These are phyloP conservation scores for Linnemannia hyalina DNA, from an alignment of 192 early-diverging fungal species.

Conservation along the genomic window DNA sequence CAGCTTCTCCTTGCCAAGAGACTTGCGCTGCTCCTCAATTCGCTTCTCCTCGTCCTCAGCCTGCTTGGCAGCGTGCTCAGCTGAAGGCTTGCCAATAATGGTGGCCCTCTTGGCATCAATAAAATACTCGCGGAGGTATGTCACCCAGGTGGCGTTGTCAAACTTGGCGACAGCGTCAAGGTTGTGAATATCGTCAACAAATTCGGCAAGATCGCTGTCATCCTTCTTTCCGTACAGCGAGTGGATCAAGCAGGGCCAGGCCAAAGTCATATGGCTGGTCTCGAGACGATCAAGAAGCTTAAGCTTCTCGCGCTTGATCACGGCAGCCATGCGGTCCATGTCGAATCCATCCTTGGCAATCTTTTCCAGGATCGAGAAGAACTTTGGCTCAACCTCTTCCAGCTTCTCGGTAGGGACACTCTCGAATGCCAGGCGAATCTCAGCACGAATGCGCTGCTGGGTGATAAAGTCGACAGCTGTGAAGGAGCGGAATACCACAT, in stretches of 20 bases:
- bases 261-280: conserved; percentile 47
- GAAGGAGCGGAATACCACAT: neutral
- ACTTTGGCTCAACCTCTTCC: conserved; percentile 59
- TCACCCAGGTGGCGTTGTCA: conserved; percentile 61
- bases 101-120: conserved; percentile 60
- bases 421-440: conserved; percentile 58
- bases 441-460: conserved; percentile 59
- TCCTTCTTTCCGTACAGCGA: conserved; percentile 66
- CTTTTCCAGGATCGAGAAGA: conserved; percentile 60
- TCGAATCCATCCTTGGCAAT: conserved; percentile 67
- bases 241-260: conserved; percentile 58
- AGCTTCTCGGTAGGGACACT: conserved; percentile 69
- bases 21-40: conserved; percentile 59
- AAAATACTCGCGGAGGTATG: conserved; percentile 63
- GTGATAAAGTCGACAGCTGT: conserved; percentile 62
- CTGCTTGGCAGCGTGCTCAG: conserved; percentile 62
- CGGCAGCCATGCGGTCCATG: conserved; percentile 66
- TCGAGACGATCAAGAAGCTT: conserved; percentile 56
- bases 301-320: conserved; percentile 65
- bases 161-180: conserved; percentile 58
- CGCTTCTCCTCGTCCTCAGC: conserved; percentile 65
- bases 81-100: conserved; percentile 68
- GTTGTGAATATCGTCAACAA: conserved; percentile 60
- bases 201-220: conserved; percentile 61
- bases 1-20: conserved; percentile 62